Conservation (phyloP, 2,329 filamentous ascomycete species). For the Paecilomyces formosus region DNA sequence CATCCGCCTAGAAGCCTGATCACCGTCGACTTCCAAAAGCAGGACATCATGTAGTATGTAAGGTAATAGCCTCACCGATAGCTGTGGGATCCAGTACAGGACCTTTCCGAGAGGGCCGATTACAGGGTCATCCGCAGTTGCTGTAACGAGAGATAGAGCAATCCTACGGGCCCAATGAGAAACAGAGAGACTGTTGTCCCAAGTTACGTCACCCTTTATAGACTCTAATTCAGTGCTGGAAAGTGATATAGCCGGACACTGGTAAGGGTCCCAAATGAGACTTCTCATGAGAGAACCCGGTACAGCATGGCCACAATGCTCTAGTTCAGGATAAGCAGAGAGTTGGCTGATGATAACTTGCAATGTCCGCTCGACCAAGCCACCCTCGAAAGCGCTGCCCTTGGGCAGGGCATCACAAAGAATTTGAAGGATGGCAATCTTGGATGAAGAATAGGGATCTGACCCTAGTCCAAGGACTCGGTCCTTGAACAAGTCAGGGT, state of each 20-base stretch:
- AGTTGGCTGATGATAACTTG: constrained; percentile 35
- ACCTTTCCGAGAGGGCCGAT: constrained; percentile 62
- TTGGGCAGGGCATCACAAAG: constrained; percentile 56
- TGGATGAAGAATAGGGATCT: constrained; percentile 39
- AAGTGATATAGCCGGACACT: constrained; percentile 26
- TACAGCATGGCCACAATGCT: constrained; percentile 28
- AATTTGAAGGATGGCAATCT: constrained; percentile 54
- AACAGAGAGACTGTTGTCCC: constrained; percentile 13
- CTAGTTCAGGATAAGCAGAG: constrained; percentile 17
- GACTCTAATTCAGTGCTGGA: constrained; percentile 12
- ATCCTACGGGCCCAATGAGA: constrained; percentile 28
- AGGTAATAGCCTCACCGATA: constrained; percentile 70
- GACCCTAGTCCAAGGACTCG: constrained; percentile 1
- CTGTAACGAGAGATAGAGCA: constrained; percentile 48
- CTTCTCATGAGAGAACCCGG: constrained; percentile 30
- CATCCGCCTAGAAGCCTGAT: constrained; percentile 50
- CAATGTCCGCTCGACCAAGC: constrained; percentile 38
- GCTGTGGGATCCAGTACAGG: constrained; percentile 56
- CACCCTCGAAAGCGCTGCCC: constrained; percentile 42
- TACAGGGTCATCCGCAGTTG: constrained; percentile 56
- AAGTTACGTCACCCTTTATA: constrained; percentile 8
- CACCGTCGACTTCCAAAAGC: constrained; percentile 56
- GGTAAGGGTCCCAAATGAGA: constrained; percentile 35
- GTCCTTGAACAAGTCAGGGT: constrained; percentile 16
- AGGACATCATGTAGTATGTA: constrained; percentile 80